Base-by-base conservation (phyloP, 140 eudicot genomes). In the Cichorium intybus region DNA sequence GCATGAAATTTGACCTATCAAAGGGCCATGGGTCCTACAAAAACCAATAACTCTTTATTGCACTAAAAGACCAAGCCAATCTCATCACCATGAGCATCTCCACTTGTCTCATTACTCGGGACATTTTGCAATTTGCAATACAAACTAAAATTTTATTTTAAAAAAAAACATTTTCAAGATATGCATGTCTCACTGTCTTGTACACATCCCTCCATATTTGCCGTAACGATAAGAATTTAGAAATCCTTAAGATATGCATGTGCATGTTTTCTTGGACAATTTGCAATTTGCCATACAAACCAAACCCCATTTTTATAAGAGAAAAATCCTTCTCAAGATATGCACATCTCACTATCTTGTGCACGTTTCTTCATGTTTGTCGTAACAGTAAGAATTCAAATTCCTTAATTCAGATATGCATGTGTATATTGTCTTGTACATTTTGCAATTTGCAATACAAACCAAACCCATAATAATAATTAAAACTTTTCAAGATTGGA, bases 1-100 rank as follows among this genome's bases (percentile, higher is more conserved):
- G 85, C 88, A 79, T 64, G 78, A 79, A 79, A 56, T 47, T 63
- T 81, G 84, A 78, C 84, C 77, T 63, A 28, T 79, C 85, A 74
- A 43, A 74, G 61, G 73, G 33, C 60, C 49, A 31, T 47, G 74
- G 79, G 79, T 48, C 79, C 74, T 51, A 74, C 74, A 17, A 54
- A 48, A 28, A 43, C 71, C 66, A 48, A 72, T 67, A 64, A 64
- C 70, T 55, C 72, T 71, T 22, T 27, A 46, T 37, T 64, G 59
- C 74, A 68, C 73, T 56, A 45, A 69, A 58, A 65, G 64, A 72
- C 64, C 80, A 69, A 64, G 35, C 31, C 58, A 34, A 75, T 75
- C 71, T 51, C 24, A 62, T 47, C 68, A 56, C 68, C 83, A 69
- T 68, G 34, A 55, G 33, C 73, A 77, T 67, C 79, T 51, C 58